phyloP scores from a whole-genome alignment of 108 stramenopile species.

The Bacterosira constricta region DNA sequence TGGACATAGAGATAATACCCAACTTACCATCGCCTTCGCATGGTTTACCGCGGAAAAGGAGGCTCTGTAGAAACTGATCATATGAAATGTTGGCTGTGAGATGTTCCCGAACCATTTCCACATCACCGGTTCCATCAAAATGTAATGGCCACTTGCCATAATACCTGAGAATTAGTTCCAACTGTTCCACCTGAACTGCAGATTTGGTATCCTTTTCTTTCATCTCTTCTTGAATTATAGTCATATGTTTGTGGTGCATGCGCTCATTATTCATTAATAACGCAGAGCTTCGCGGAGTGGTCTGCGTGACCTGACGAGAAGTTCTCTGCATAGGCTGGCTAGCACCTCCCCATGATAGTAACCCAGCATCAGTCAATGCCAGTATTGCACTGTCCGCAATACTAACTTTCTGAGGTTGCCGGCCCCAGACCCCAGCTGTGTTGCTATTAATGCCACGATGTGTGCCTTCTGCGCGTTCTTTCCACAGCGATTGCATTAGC shows the following conservation, averaged over 20 bases:
- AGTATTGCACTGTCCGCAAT: conserved; percentile 54
- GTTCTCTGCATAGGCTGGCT: conserved; percentile 62
- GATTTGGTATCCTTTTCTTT: conserved; percentile 7
- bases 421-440: conserved; percentile 66
- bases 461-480: conserved; percentile 19
- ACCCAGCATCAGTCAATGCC: conserved; percentile 64
- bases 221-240: conserved; percentile 6
- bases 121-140: conserved; percentile 29
- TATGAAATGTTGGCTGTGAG: background rate
- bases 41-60: conserved; percentile 54
- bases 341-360: conserved; percentile 63
- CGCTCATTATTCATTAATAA: conserved; percentile 39
- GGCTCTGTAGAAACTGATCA: background rate
- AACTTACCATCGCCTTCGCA: conserved; percentile 50
- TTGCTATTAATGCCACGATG: conserved; percentile 28
- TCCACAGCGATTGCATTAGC: conserved; percentile 48
- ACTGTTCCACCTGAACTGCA: conserved; percentile 20
- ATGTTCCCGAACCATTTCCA: conserved; percentile 29
- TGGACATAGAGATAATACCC: background rate
- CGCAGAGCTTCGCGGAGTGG: conserved; percentile 58
- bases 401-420: conserved; percentile 51
- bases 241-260: conserved; percentile 1
- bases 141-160: conserved; percentile 56
- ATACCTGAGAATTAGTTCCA: conserved; percentile 52
- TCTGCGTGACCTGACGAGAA: conserved; percentile 55